Conservation (phyloP, 345 rosid species). For the Microthlaspi erraticum region DNA sequence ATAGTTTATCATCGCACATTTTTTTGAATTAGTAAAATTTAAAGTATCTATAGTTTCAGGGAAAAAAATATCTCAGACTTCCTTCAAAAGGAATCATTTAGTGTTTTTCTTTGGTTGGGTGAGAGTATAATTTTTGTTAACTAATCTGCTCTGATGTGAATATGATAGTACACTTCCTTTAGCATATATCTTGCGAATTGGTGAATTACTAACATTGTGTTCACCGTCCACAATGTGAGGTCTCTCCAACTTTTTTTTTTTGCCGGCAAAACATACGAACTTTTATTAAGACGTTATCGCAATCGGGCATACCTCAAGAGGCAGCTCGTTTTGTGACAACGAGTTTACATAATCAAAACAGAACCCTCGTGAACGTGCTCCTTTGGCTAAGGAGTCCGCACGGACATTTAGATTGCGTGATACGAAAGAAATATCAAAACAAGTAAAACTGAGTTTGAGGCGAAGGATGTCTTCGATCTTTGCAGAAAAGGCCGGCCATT, state of each 20-base stretch:
- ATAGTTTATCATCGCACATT: neutral
- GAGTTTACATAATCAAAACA: too few relatives aligned
- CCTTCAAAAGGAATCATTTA: neutral
- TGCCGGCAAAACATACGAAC: too few relatives aligned
- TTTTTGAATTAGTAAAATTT: neutral
- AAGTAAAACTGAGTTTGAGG: too few relatives aligned
- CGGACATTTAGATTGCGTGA: too few relatives aligned
- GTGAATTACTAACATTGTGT: neutral
- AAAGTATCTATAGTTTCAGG: neutral
- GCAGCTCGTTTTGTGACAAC: too few relatives aligned
- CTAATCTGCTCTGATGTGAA: neutral
- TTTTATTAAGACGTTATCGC: too few relatives aligned
- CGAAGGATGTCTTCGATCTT: too few relatives aligned
- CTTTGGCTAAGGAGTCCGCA: too few relatives aligned
- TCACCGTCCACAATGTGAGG: conserved; percentile 4
- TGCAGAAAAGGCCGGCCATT: too few relatives aligned
- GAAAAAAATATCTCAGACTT: neutral
- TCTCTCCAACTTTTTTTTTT: neutral
- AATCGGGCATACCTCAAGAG: too few relatives aligned
- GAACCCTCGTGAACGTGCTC: too few relatives aligned
- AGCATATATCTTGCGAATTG: neutral
- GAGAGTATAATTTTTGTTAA: neutral
- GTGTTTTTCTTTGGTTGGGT: neutral
- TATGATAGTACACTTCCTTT: neutral
- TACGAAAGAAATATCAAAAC: too few relatives aligned